Percentiles rank a stretch among this genome's conserved stretches.
phyloP scores from a whole-genome alignment of 108 stramenopile species.

The Cylindrotheca fusiformis region DNA sequence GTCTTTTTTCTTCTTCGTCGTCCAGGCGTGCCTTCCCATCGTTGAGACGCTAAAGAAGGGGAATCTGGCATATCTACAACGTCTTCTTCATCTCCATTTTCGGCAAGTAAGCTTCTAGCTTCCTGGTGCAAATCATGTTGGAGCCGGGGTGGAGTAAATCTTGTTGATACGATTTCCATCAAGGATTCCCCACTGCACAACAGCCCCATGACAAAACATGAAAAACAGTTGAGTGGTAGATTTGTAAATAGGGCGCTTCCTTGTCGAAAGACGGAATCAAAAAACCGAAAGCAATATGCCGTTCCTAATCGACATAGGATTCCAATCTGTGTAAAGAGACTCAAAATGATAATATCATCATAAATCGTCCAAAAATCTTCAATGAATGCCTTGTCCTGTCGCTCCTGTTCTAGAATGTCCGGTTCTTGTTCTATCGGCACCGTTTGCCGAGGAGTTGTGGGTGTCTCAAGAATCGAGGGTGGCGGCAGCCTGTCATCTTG shows the following conservation, averaged over 20 bases:
- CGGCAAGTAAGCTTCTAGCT: background rate
- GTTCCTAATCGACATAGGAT: conserved; percentile 66
- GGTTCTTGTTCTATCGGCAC: conserved; percentile 6
- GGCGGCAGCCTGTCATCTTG: background rate
- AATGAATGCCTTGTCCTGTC: conserved; percentile 44
- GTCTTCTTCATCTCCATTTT: conserved; percentile 1
- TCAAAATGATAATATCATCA: conserved; percentile 76
- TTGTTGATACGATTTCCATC: conserved; percentile 47
- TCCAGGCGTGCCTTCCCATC: conserved; percentile 1
- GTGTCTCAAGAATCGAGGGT: background rate
- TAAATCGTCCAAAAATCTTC: conserved; percentile 73
- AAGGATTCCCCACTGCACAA: conserved; percentile 64
- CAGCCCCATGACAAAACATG: conserved; percentile 75
- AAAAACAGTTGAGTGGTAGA: conserved; percentile 72
- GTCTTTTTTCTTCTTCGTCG: conserved; percentile 12
- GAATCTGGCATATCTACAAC: background rate
- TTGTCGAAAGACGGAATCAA: conserved; percentile 56
- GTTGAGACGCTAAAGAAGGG: background rate
- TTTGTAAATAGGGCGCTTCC: conserved; percentile 72
- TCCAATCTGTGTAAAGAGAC: conserved; percentile 69
- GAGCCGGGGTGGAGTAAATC: conserved; percentile 39
- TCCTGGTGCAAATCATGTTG: conserved; percentile 35
- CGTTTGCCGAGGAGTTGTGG: background rate
- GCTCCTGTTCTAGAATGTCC: conserved; percentile 17
- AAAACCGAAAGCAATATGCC: conserved; percentile 62